Base-by-base conservation (phyloP, 345 rosid genomes). In the Hirschfeldia incana region DNA sequence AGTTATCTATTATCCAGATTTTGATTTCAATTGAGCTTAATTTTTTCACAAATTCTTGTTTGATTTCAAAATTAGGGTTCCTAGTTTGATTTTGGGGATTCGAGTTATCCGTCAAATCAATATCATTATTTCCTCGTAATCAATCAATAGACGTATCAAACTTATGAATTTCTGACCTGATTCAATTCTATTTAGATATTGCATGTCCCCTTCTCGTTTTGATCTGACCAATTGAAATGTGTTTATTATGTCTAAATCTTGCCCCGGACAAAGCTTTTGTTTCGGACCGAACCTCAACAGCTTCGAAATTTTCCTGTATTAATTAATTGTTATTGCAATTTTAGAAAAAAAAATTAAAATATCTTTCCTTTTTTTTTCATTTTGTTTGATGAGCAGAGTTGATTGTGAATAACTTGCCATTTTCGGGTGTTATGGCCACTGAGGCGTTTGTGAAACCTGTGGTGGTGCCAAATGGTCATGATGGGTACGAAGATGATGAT, bases 351-450 rank as follows among this genome's bases (percentile, higher is more conserved):
- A 46, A 37, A 44, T 30, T 66, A 66, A 66, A 78, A 17, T 13
- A 58, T 66, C 64, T 78, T 78, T 78, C 77, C 77, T 51, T 51
- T 51, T 72, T 51, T 51, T 51, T 72, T 65, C 32, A 59, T 66
- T 66, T 26, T 72, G 68, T 44, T 62, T 73, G 82, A 72, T 32
- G 11, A 65, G 10, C 63, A 59, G 27, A 89, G 64, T 73, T 67
- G 69, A 46, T 67, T 73, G 69, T 32, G 69, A 44, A 67, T 51
- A 70, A 37, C 64, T 73, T 49, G 57, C 78, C 78, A 46, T 67
- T 29, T 36, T 67, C 62, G 84, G 83, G 85, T 80, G 86, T 91
- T 80, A 86, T 95, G 98, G 91, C 94, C 82, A 87, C 90, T 80
- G 89, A 88, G 67, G 86, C 89, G 83, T 78, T 96, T 77, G 79